Percentiles rank a stretch among this genome's conserved stretches.
phyloP scores from a whole-genome alignment of 352 stramenopile species.

The Pythium sp. region DNA sequence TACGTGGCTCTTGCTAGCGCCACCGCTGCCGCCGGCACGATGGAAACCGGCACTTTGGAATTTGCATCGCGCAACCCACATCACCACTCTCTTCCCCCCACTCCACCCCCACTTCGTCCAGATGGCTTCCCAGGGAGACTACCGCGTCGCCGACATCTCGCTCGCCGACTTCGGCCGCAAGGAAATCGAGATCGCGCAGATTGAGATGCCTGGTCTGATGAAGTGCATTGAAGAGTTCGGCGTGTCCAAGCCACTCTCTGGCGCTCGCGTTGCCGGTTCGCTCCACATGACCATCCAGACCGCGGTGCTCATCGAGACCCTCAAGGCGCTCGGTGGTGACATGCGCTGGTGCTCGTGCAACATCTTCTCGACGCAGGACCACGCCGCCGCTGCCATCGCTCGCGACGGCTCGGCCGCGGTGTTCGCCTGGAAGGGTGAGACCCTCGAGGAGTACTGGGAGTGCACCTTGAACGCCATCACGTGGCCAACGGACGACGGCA shows the following conservation, averaged over 20 bases:
- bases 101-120: conserved; percentile 9
- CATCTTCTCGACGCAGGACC: conserved; percentile 99
- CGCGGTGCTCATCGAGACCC: conserved; percentile 98
- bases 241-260: conserved; percentile 81
- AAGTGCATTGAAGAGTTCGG: conserved; percentile 93
- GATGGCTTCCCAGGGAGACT: conserved; percentile 71
- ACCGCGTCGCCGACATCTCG: conserved; percentile 95
- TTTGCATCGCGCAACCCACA: conserved; percentile 16
- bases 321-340: conserved; percentile 95
- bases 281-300: conserved; percentile 99
- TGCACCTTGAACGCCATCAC: conserved; percentile 98
- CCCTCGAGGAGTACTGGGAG: conserved; percentile 98
- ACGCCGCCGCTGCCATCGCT: conserved; percentile 96
- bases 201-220: conserved; percentile 99
- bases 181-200: conserved; percentile 98
- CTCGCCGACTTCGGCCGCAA: conserved; percentile 98
- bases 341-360: conserved; percentile 99
- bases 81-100: background rate
- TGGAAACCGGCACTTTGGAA: conserved; percentile 19
- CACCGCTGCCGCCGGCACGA: background rate
- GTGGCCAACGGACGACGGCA: conserved; percentile 95
- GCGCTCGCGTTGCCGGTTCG: conserved; percentile 93
- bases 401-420: conserved; percentile 94
- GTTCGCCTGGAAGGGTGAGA: conserved; percentile 99
- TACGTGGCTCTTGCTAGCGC: background rate